A percentile compares a stretch with the other conserved stretches of the same genome.
Evolutionary conservation across 169 alveolate species (phyloP).

Genomic region (Plasmodium vivax): DNA sequence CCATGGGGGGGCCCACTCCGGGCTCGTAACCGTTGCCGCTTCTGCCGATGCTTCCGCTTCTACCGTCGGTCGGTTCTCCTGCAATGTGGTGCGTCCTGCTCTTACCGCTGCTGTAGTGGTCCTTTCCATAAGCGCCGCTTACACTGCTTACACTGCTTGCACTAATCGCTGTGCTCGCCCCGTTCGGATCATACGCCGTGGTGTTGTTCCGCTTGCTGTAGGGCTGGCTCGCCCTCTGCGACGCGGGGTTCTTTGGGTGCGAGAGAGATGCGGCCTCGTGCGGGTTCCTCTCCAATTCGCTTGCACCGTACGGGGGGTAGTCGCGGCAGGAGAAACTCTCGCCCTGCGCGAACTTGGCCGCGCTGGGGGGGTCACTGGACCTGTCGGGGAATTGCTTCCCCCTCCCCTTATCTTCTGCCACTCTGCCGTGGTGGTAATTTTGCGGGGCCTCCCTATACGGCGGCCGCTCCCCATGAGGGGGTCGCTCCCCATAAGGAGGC

Average conservation of each 20-base stretch:
- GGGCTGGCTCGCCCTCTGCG: not conserved
- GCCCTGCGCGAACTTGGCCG: not conserved
- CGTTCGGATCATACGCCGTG: not conserved
- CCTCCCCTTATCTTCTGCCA: not conserved
- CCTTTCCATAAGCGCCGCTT: not conserved
- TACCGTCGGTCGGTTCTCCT: not conserved
- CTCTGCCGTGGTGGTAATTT: not conserved
- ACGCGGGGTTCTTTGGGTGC: not conserved
- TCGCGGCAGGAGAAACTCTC: not conserved
- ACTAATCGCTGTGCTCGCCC: not conserved
- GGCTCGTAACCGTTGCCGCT: not conserved
- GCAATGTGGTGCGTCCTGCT: not conserved
- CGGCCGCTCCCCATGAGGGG: not conserved
- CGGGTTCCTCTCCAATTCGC: not conserved
- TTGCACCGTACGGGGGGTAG: not conserved
- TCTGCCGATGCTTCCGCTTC: not conserved
- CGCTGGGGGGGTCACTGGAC: not conserved
- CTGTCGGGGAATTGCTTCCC: not conserved
- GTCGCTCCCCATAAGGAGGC: not conserved
- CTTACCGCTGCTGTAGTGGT: slow-evolving; percentile 1
- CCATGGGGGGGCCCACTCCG: not conserved
- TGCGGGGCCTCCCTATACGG: not conserved
- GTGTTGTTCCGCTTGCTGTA: not conserved
- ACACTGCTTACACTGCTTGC: not conserved
- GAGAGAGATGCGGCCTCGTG: not conserved